Evolutionary conservation across 2,329 filamentous ascomycete genomes (phyloP).

Genomic region (Nemania abortiva): DNA sequence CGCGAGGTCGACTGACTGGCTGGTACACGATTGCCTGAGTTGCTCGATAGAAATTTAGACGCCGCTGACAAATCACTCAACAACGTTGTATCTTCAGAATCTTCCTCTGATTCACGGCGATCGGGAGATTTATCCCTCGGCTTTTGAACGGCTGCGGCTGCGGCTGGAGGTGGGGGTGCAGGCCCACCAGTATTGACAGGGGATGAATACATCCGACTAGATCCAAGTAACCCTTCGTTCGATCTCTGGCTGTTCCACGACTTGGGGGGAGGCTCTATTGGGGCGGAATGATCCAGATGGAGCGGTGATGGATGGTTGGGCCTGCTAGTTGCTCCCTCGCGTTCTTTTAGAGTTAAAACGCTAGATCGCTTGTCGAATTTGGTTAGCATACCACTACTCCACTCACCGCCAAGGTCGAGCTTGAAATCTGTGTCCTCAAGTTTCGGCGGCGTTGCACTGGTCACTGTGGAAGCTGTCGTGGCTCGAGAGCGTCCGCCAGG

Average conservation of each 20-base stretch:
- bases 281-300: conserved; percentile 59
- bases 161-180: conserved; percentile 49
- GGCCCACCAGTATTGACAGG: conserved; percentile 52
- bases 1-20: conserved; percentile 43
- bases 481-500: conserved; percentile 58
- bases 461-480: conserved; percentile 66
- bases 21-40: conserved; percentile 29
- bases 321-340: conserved; percentile 60
- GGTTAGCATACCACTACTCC: conserved; percentile 67
- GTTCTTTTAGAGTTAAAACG: conserved; percentile 60
- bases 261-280: conserved; percentile 61
- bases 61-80: conserved; percentile 65
- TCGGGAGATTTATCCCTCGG: conserved; percentile 46
- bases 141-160: conserved; percentile 37
- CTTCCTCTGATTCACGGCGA: conserved; percentile 51
- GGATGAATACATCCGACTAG: conserved; percentile 52
- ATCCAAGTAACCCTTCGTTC: conserved; percentile 61
- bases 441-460: conserved; percentile 65
- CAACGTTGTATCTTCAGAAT: conserved; percentile 67
- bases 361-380: conserved; percentile 69
- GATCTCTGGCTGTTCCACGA: conserved; percentile 66
- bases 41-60: conserved; percentile 58
- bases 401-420: conserved; percentile 69
- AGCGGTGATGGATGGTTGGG: conserved; percentile 62
- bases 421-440: conserved; percentile 60